Base-by-base conservation (phyloP, 768 basidiomycete genomes). In the Ramaria sp. region DNA sequence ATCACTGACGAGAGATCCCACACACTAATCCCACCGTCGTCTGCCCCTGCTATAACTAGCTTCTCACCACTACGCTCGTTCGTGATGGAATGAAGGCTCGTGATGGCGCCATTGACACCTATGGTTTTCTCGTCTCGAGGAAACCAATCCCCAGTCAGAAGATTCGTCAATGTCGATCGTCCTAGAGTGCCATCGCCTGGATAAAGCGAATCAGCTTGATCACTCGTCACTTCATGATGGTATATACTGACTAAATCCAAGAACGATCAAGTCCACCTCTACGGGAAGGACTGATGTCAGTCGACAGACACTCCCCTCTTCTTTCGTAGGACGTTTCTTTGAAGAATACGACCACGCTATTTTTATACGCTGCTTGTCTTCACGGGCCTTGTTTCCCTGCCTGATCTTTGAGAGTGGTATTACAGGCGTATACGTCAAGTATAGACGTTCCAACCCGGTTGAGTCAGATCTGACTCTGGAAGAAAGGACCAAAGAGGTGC, bases 21-120 rank as follows among this genome's bases (percentile, higher is more conserved):
- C 55, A 90, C 72, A 0, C 79, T 81, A 24, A 93, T 75, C 0
- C 84, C 82, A 3, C 91, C 91, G 63, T 90, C 87, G 57, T 87
- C 84, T 0, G 77, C 79, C 2, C 91, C 89, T 13, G 86, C 90
- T 13, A 90, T 70, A 15, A 94, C 70, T 33, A 81, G 78, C 17
- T 70, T 76, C 59, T 88, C 81, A 38, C 76, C 77, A 0, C 82
- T 85, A 38, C 81, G 67, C 17, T 73, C 70, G 61, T 86, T 84
- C 51, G 78, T 75, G 9, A 81, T 74, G 17, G 77, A 61, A 62
- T 83, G 78, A 33, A 92, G 67, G 10, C 71, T 67, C 33, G 75
- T 61, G 59, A 91, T 66, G 53, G 60, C 60, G 0, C 78, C 82
- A 53, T 71, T 66, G 17, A 90, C 63, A 2, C 80, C 62, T 3